These are phyloP conservation scores for Corynascus novoguineensis DNA, from an alignment of 495 filamentous ascomycete genomes.

Conservation along the genomic window DNA sequence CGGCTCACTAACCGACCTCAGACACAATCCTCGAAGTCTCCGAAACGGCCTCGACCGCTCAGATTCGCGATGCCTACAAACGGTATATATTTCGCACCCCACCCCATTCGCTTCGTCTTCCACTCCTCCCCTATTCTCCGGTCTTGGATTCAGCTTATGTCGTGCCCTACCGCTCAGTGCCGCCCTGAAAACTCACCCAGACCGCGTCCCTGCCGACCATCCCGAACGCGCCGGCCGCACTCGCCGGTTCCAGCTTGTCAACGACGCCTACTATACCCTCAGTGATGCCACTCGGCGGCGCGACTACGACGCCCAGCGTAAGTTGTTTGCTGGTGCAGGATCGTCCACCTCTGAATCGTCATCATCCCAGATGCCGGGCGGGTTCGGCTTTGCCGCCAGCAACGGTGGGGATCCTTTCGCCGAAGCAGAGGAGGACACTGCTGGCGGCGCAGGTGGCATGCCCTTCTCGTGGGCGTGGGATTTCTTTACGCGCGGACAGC, in stretches of 20 bases:
- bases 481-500: conserved; percentile 38
- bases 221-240: conserved; percentile 80
- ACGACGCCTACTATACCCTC: conserved; percentile 96
- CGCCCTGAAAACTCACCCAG: conserved; percentile 90
- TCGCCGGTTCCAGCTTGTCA: conserved; percentile 88
- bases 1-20: conserved; percentile 32
- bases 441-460: conserved; percentile 35
- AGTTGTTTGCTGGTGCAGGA: conserved; percentile 23
- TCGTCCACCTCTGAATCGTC: neutral
- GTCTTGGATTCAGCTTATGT: no score
- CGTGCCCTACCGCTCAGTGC: conserved; percentile 54
- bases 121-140: neutral
- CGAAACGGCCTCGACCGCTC: conserved; percentile 65
- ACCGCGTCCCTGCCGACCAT: conserved; percentile 79
- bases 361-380: conserved; percentile 19
- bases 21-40: conserved; percentile 68
- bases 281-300: conserved; percentile 72
- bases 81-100: conserved; percentile 43
- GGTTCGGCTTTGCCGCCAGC: conserved; percentile 26
- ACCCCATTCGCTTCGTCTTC: neutral
- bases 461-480: conserved; percentile 47
- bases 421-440: conserved; percentile 42
- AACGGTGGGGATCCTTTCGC: conserved; percentile 44
- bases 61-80: conserved; percentile 95
- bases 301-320: conserved; percentile 78